Base-by-base conservation (phyloP, 106 monocot species). In the Platanthera guangdongensis region DNA sequence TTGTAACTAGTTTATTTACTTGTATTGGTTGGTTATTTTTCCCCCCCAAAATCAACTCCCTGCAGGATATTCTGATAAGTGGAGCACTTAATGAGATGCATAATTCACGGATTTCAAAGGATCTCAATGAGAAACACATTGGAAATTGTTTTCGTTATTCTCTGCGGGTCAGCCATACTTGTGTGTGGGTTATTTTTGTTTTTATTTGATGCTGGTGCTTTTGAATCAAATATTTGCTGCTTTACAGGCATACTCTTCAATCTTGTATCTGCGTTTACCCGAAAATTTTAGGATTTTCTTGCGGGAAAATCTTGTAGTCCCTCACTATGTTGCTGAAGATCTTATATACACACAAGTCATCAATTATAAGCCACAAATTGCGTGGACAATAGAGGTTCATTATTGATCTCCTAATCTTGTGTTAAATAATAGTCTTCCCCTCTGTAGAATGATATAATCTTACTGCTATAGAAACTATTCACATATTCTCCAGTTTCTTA, bases 261-360 rank as follows among this genome's bases (percentile, higher is more conserved):
- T 92, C 28, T 80, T 92, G 52, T 92, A 92, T 81, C 79, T 89
- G 32, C 87, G 87, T 81, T n/a, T 92, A 76, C 92, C 92, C 15
- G 10, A 59, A 72, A 50, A 78, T 68, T 92, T 92, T 85, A 87
- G 47, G 68, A 89, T 92, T 67, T 67, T 92, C n/a, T 81, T 92
- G 78, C 78, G 92, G 49, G 89, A 89, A 53, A 62, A 47, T 51
- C 77, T 81, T 73, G 89, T 92, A 79, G 83, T 83, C 0, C 87
- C 78, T 78, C 87, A 87, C 60, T 65, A 85, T 52, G 75, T 92
- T 50, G 83, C 68, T 52, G 75, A 72, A 77, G 92, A 92, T 83
- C 84, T 92, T 47, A 79, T 60, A 77, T 89, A 71, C 78, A 18
- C 76, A 49, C 76, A 92, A 82, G 87, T 87, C 77, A 89, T 92